phyloP scores from a whole-genome alignment of 768 basidiomycete genomes.

The Lactarius hatsudake region DNA sequence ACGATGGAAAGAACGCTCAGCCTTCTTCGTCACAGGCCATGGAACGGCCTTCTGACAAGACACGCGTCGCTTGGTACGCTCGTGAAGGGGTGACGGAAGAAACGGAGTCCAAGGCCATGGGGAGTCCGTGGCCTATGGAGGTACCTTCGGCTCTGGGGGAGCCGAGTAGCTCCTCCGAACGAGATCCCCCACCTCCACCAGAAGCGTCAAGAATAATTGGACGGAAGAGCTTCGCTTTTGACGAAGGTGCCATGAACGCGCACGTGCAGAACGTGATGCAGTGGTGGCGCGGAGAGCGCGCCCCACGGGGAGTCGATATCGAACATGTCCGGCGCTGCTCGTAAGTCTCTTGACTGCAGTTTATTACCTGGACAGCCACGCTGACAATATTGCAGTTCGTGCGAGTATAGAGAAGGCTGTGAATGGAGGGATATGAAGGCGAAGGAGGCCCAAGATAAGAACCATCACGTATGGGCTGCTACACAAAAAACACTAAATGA shows the following conservation, averaged over 20 bases:
- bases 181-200: not conserved
- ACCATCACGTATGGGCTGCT: too few relatives aligned
- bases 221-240: conserved; percentile 53
- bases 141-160: not conserved
- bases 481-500: too few relatives aligned
- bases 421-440: conserved; percentile 41
- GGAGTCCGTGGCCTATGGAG: not conserved
- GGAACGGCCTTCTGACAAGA: conserved; percentile 26
- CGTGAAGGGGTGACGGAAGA: conserved; percentile 32
- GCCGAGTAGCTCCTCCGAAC: not conserved
- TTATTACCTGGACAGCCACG: not conserved
- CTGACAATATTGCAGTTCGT: conserved; percentile 29
- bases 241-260: conserved; percentile 49
- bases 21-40: not conserved
- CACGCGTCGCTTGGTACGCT: conserved; percentile 34
- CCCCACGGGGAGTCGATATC: conserved; percentile 66
- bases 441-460: conserved; percentile 21
- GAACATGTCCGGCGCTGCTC: conserved; percentile 60
- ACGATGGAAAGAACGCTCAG: not conserved
- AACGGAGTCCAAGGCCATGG: conserved; percentile 10
- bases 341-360: conserved; percentile 43
- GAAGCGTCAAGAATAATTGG: conserved; percentile 55
- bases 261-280: conserved; percentile 54
- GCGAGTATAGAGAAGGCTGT: conserved; percentile 44
- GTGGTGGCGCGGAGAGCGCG: conserved; percentile 76